Evolutionary conservation across 176 grass and related monocot species (phyloP), one percentile per base, ranked within the genome.

Genomic region (Aegilops umbellulata): DNA sequence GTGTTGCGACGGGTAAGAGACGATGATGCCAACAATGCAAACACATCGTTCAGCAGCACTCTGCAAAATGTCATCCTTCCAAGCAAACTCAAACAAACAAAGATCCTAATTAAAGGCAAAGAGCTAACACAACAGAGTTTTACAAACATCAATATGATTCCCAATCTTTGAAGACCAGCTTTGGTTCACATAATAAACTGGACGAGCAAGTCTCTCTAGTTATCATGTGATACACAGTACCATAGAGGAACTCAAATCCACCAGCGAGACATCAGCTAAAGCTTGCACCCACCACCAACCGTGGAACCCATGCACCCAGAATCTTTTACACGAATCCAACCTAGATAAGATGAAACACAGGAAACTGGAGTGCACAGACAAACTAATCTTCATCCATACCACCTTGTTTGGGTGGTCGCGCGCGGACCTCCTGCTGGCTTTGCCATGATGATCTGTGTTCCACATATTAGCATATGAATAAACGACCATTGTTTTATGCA

Each of bases 381-480:
- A 86, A 76, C 83, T 95, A 97, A 86, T 97, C 95, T 47, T 97
- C 95, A 11, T 97, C 93, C 89, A 92, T 92, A 51, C 87, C 88
- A 29, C 80, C 83, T 79, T 90, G 86, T 42, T 42, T 42, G 10
- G 41, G 41, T 0, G 41, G 41, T 3, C 68, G 87, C 38, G 95
- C 68, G 87, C 38, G 95, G 95, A 8, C 95, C 95, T 76, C 93
- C 95, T 16, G 91, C 95, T 4, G 93, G 90, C 42, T 95, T 98
- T 17, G 95, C 90, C 95, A 95, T 94, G 91, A 98, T 98, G 87
- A 98, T 98, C 92, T 97, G 79, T 47, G 62, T 39, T 42, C 14
- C 47, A 65, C 74, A 87, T 14, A 31, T 83, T 77, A 67, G 26
- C 35, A 31, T 39, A 66, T 68, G 60, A 25, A 25, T 19, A 16